Evolutionary conservation across 768 basidiomycete species (phyloP).

Genomic region (Pholiota microspora): DNA sequence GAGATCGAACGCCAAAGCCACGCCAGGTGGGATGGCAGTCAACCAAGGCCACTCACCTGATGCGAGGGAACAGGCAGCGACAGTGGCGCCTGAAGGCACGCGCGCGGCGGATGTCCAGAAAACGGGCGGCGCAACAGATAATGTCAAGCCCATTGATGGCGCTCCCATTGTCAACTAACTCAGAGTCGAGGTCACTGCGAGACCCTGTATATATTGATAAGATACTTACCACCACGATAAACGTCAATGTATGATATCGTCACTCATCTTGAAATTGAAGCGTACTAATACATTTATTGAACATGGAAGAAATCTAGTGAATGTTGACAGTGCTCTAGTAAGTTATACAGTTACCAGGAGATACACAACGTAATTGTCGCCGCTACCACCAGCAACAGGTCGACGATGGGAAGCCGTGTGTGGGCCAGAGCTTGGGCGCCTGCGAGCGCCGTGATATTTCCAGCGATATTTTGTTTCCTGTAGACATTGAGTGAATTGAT

Average conservation of each 20-base stretch:
- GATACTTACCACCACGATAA: no score
- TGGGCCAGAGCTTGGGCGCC: background rate
- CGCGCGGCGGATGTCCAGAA: slow-evolving; percentile 21
- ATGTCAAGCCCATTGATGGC: slow-evolving; percentile 16
- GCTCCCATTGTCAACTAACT: no score
- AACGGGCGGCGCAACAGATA: slow-evolving; percentile 16
- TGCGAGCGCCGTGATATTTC: slow-evolving; percentile 7
- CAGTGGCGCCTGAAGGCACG: slow-evolving; percentile 26
- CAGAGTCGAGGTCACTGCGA: background rate
- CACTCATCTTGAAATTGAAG: no score
- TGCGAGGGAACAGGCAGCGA: slow-evolving; percentile 27
- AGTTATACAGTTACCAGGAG: background rate
- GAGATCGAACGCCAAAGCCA: slow-evolving; percentile 4
- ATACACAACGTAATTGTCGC: background rate
- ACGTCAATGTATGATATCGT: no score
- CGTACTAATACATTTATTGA: no score
- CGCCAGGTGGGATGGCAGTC: background rate
- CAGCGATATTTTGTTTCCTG: slow-evolving; percentile 41
- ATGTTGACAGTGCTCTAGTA: no score
- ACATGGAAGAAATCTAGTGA: no score
- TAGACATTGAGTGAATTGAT: slow-evolving; percentile 81
- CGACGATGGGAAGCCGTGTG: background rate
- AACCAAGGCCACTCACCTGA: slow-evolving; percentile 9
- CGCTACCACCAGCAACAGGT: background rate
- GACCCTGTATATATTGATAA: no score